Evolutionary conservation across 169 alveolate species (phyloP).

Genomic region (Ichthyophthirius multifiliis): DNA sequence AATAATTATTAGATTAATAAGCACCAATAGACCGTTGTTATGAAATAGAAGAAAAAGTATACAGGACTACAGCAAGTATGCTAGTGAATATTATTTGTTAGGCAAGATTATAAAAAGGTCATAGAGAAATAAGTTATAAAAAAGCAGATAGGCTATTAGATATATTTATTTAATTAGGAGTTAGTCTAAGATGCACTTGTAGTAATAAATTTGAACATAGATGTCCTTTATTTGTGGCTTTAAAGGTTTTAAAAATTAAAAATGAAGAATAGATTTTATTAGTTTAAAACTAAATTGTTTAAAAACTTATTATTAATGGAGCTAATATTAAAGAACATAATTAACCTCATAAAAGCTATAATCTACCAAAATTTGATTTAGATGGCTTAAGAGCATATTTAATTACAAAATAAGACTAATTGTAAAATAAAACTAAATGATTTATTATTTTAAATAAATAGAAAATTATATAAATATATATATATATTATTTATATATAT

Average conservation of each 20-base stretch:
- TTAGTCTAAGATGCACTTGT: conserved; percentile 31
- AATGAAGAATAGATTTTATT: conserved; percentile 18
- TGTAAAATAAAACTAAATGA: no score
- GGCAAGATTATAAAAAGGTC: not conserved
- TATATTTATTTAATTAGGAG: not conserved
- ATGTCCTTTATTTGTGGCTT: conserved; percentile 32
- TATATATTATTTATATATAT: no score
- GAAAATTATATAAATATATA: no score
- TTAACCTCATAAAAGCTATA: not conserved
- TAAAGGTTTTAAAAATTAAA: not conserved
- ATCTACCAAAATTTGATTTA: conserved; percentile 1
- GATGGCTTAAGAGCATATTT: not conserved
- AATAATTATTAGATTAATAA: not conserved
- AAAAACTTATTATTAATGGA: conserved; percentile 2
- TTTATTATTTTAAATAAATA: no score
- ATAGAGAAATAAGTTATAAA: not conserved
- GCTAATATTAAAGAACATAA: conserved; percentile 1
- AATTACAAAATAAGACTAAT: not conserved
- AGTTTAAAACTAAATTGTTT: not conserved
- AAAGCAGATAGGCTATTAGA: conserved; percentile 5
- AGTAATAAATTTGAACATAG: conserved; percentile 31
- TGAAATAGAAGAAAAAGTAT: not conserved
- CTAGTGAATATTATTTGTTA: not conserved
- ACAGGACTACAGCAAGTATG: not conserved
- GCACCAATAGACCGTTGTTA: conserved; percentile 3